These are phyloP conservation scores for Pigoraptor vietnamica DNA, from an alignment of 78 protist species.

Conservation along the genomic window DNA sequence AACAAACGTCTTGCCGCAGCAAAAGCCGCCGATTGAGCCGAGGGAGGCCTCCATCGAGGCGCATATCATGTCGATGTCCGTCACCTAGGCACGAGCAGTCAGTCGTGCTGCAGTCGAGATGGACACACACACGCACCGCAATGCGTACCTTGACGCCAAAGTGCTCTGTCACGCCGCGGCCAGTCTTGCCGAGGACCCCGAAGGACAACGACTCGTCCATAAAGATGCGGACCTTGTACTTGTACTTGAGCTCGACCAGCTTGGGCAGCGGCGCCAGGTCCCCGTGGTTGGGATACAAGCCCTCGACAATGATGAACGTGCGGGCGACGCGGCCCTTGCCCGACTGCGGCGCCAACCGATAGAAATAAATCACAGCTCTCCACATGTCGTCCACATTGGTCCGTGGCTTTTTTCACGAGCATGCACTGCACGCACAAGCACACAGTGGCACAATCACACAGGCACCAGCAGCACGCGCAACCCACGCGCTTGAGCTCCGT, in stretches of 20 bases:
- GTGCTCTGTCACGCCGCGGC: slow-evolving; percentile 85
- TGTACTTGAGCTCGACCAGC: slow-evolving; percentile 54
- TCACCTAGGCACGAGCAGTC: neutral
- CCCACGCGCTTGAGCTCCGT: neutral
- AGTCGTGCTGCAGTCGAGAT: too few relatives aligned
- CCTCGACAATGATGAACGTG: slow-evolving; percentile 81
- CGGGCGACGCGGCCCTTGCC: slow-evolving; percentile 44
- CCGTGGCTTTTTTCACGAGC: too few relatives aligned
- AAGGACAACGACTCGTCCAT: slow-evolving; percentile 87
- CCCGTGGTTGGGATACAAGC: slow-evolving; percentile 72
- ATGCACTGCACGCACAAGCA: neutral
- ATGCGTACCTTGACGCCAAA: slow-evolving; percentile 28
- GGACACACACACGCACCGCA: neutral
- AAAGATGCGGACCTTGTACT: slow-evolving; percentile 65
- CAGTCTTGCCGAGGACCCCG: slow-evolving; percentile 88
- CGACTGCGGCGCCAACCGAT: too few relatives aligned
- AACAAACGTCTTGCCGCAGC: slow-evolving; percentile 39
- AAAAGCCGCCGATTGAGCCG: slow-evolving; percentile 69
- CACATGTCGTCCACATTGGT: too few relatives aligned
- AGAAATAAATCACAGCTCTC: too few relatives aligned
- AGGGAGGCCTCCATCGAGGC: slow-evolving; percentile 51
- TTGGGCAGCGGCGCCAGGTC: slow-evolving; percentile 35
- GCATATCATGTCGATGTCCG: slow-evolving; percentile 31
- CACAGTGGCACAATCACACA: neutral
- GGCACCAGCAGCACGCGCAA: neutral